Percentiles rank a stretch among this genome's conserved stretches.
Evolutionary conservation across 805 yeast genomes (phyloP).

Genomic region (Metschnikowia drakensbergensis): DNA sequence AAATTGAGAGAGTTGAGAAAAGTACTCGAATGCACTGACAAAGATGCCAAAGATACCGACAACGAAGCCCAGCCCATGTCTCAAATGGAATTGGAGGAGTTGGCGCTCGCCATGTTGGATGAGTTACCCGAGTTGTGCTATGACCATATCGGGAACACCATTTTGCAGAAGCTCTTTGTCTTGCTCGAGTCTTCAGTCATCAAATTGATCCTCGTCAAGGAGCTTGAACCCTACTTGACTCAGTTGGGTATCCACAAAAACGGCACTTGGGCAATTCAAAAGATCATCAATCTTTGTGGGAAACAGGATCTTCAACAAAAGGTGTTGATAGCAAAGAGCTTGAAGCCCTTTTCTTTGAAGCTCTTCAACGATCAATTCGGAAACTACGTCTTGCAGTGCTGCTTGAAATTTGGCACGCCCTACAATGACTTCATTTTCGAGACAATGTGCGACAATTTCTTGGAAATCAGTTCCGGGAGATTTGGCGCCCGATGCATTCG

Average conservation of each 20-base stretch:
- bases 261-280: slow-evolving; percentile 99
- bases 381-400: slow-evolving; percentile 92
- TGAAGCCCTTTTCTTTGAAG: slow-evolving; percentile 78
- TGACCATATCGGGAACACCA: slow-evolving; percentile 93
- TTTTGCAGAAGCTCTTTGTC: slow-evolving; percentile 86
- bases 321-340: slow-evolving; percentile 59
- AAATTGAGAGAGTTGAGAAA: slow-evolving; percentile 84
- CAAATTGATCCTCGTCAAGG: slow-evolving; percentile 76
- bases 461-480: slow-evolving; percentile 80
- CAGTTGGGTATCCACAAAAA: slow-evolving; percentile 95
- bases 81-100: slow-evolving; percentile 68
- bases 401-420: slow-evolving; percentile 83
- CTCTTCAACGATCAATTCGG: slow-evolving; percentile 94
- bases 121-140: slow-evolving; percentile 89
- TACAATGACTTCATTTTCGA: slow-evolving; percentile 89
- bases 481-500: slow-evolving; percentile 95
- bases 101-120: slow-evolving; percentile 77
- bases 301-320: slow-evolving; percentile 45
- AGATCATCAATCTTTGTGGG: slow-evolving; percentile 67
- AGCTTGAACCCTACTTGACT: slow-evolving; percentile 73
- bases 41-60: slow-evolving; percentile 7
- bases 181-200: slow-evolving; percentile 59
- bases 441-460: slow-evolving; percentile 69
- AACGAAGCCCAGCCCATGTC: slow-evolving; percentile 37
- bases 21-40: slow-evolving; percentile 35